Conservation (phyloP, 163 green algal genomes). For the Prototheca wickerhamii region DNA sequence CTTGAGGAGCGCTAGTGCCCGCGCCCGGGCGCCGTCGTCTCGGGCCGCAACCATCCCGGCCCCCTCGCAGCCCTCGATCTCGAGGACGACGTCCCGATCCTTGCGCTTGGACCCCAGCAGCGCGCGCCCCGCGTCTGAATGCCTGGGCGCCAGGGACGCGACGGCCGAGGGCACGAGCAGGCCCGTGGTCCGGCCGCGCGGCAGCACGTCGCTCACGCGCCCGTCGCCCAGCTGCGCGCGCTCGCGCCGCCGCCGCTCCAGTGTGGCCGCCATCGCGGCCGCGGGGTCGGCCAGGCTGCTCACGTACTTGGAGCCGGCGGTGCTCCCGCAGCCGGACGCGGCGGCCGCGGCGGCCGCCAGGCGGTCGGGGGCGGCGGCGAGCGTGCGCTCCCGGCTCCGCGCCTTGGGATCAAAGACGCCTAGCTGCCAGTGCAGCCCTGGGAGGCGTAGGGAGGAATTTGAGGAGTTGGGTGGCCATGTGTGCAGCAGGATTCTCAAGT, state of each 20-base stretch:
- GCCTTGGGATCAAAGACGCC: constrained; percentile 16
- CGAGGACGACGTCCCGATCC: too few relatives aligned
- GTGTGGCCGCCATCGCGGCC: constrained; percentile 6
- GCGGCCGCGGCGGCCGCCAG: constrained; percentile 8
- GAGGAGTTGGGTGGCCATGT: too few relatives aligned
- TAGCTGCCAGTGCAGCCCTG: constrained; percentile 19
- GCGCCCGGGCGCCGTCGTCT: not conserved
- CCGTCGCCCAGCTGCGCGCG: not conserved
- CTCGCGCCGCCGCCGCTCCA: too few relatives aligned
- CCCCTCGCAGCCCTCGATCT: not conserved
- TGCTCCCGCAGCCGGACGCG: constrained; percentile 11
- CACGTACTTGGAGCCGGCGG: constrained; percentile 19
- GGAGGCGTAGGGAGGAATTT: not conserved
- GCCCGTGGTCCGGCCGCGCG: not conserved
- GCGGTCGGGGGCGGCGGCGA: not conserved
- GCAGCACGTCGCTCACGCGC: not conserved
- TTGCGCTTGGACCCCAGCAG: too few relatives aligned
- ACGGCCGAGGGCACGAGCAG: too few relatives aligned
- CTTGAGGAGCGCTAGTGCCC: not conserved
- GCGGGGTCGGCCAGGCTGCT: constrained; percentile 23
- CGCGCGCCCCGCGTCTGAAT: too few relatives aligned
- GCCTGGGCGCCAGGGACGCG: too few relatives aligned
- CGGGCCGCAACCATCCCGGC: not conserved
- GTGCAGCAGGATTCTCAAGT: not conserved
- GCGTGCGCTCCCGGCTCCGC: not conserved